phyloP scores from a whole-genome alignment of 2,329 filamentous ascomycete species.

The Leptographium procerum region DNA sequence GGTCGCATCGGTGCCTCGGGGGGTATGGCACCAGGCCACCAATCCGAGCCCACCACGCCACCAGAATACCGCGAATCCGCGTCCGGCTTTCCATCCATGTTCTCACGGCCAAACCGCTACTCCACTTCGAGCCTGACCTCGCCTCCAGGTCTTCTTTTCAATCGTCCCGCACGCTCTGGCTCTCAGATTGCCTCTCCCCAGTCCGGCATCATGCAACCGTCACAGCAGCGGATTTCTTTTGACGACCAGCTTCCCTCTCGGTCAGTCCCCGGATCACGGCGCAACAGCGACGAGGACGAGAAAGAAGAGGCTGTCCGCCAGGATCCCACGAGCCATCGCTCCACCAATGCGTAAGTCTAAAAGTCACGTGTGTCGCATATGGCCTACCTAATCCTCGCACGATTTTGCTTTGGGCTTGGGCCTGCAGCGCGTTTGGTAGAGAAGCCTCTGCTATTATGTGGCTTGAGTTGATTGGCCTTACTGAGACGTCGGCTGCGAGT shows the following conservation, averaged over 20 bases:
- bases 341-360: conserved; percentile 67
- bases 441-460: background rate
- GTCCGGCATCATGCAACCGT: conserved; percentile 41
- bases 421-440: background rate
- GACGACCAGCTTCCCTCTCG: conserved; percentile 64
- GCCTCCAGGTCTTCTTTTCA: conserved; percentile 57
- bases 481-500: background rate
- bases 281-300: conserved; percentile 86
- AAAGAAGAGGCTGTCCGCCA: conserved; percentile 64
- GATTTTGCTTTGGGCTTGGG: background rate
- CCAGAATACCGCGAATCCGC: conserved; percentile 74
- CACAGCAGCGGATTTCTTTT: conserved; percentile 35
- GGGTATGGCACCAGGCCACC: conserved; percentile 49
- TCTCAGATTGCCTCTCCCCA: conserved; percentile 74
- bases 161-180: conserved; percentile 62
- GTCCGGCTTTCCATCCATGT: conserved; percentile 63
- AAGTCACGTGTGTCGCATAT: background rate
- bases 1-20: conserved; percentile 38
- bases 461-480: background rate
- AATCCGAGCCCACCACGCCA: conserved; percentile 91
- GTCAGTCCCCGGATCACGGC: conserved; percentile 74
- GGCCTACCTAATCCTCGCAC: background rate
- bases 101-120: conserved; percentile 78
- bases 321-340: conserved; percentile 59
- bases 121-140: conserved; percentile 81